Conservation (phyloP, 257 asterid species). For the Paraleonurus japonicus region DNA sequence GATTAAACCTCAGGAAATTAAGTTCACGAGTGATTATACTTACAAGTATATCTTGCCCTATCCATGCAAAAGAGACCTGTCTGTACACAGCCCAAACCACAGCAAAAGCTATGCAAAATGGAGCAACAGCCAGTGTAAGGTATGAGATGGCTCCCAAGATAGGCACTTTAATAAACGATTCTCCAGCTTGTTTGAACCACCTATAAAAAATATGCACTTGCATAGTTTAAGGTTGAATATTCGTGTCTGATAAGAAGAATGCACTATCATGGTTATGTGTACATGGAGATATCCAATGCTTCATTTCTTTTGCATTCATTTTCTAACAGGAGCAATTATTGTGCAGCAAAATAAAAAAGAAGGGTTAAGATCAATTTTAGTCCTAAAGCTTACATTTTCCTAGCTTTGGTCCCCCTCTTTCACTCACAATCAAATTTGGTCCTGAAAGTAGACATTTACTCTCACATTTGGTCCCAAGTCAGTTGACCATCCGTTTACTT, state of each 20-base stretch:
- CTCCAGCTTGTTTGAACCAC: slow-evolving; percentile 43
- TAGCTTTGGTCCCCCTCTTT: too few species aligned
- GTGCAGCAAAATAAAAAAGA: neutral
- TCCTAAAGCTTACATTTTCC: too few species aligned
- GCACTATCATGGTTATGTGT: neutral
- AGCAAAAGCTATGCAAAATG: slow-evolving; percentile 82
- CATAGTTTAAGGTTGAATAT: neutral
- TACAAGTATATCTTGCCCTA: slow-evolving; percentile 94
- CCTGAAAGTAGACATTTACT: too few species aligned
- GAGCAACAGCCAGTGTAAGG: slow-evolving; percentile 79
- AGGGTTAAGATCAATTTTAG: too few species aligned
- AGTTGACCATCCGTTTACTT: too few species aligned
- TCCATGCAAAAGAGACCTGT: slow-evolving; percentile 71
- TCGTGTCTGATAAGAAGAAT: neutral
- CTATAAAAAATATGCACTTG: slow-evolving; percentile 19
- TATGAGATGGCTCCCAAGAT: slow-evolving; percentile 44
- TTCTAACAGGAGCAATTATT: slow-evolving; percentile 1
- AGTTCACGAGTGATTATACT: slow-evolving; percentile 25
- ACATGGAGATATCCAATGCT: neutral
- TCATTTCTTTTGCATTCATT: neutral
- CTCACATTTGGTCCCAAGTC: too few species aligned
- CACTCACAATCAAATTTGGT: too few species aligned
- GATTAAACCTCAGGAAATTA: neutral
- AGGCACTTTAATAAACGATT: slow-evolving; percentile 40
- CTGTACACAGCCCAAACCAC: slow-evolving; percentile 82